Evolutionary conservation across 148 eudicot genomes (phyloP), one percentile per base, ranked within the genome.

Genomic region (Vaccinium macrocarpon): DNA sequence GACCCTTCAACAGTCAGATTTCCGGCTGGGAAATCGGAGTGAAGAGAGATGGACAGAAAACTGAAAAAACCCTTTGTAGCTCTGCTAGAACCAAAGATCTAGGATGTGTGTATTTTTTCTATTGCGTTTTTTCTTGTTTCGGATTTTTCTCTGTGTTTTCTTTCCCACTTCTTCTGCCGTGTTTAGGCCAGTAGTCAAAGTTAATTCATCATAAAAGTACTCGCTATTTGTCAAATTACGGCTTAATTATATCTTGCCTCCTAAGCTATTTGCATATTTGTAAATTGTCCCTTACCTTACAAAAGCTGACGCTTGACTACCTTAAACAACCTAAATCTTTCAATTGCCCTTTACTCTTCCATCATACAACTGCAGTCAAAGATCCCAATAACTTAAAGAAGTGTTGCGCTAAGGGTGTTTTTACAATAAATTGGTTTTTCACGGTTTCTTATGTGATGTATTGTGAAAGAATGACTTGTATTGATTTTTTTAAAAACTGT

Each of bases 81-180:
- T 27, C 73, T 68, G 38, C 38, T 29, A 23, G 27, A 68, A 68
- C 38, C 73, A 68, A 68, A 68, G 73, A 68, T 68, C 73, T 68
- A 68, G 73, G 73, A 32, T 10, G 8, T 66, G 64, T 16, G 61
- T 18, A 5, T 16, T 4, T 68, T 27, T 25, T 10, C 4, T 25
- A 5, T 68, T 68, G 42, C 73, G 38, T 49, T 68, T 25, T 32
- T 49, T 29, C 15, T 18, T 27, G 38, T 35, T 66, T 64, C 8
- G n/a, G 23, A 3, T 46, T 19, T 64, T 14, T 66, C 32, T 49
- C 23, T 21, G 35, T 9, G 25, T 46, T 50, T 49, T 68, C 73
- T 68, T 68, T 38, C 29, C 73, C 73, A 38, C 42, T 68, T 68
- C 73, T 27, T 68, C 38, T 29, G 73, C 73, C 73, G 73, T 29